Evolutionary conservation across 2,329 filamentous ascomycete species (phyloP).

Genomic region (Paramyrothecium roridum): DNA sequence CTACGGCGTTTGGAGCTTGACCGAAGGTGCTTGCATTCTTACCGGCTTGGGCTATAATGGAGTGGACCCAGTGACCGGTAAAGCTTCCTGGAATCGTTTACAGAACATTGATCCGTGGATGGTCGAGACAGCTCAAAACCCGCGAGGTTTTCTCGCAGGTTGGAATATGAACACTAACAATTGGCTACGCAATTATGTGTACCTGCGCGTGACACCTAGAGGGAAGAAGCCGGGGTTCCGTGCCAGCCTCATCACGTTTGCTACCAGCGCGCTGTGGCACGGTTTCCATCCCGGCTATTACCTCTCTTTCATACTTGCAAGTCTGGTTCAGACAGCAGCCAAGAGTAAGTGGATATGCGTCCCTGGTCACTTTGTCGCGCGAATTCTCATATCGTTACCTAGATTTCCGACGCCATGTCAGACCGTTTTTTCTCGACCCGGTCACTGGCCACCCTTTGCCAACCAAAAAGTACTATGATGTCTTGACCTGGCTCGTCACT

Average conservation of each 20-base stretch:
- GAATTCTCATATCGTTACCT: constrained; percentile 6
- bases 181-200: constrained; percentile 95
- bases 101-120: constrained; percentile 85
- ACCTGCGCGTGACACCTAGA: constrained; percentile 88
- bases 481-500: constrained; percentile 70
- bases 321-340: constrained; percentile 86
- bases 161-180: constrained; percentile 99
- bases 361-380: background rate
- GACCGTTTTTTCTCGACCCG: constrained; percentile 87
- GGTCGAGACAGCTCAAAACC: constrained; percentile 89
- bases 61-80: constrained; percentile 78
- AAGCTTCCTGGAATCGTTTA: constrained; percentile 82
- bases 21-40: constrained; percentile 92
- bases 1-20: constrained; percentile 92
- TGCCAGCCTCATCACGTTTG: constrained; percentile 89
- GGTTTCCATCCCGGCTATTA: constrained; percentile 98
- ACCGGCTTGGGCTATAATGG: constrained; percentile 93
- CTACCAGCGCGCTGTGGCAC: constrained; percentile 95
- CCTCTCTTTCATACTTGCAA: constrained; percentile 81
- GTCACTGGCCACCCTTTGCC: constrained; percentile 66
- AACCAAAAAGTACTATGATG: constrained; percentile 83
- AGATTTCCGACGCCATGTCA: constrained; percentile 87
- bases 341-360: constrained; percentile 66
- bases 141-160: constrained; percentile 82
- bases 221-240: constrained; percentile 96